These are phyloP conservation scores for Lachnellula arida DNA, from an alignment of 2,329 filamentous ascomycete genomes.

Conservation along the genomic window DNA sequence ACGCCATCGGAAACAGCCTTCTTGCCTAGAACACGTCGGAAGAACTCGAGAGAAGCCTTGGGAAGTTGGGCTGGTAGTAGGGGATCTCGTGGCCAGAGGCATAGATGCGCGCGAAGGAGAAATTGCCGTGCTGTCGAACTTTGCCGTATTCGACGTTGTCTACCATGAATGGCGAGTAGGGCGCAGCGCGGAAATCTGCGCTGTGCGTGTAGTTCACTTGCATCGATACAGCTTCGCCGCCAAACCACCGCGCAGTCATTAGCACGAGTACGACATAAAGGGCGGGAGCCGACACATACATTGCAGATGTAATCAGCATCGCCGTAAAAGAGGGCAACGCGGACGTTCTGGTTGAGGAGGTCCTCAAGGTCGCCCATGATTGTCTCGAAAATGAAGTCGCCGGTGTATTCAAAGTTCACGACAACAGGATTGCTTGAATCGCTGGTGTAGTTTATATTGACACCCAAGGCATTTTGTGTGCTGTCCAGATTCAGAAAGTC, in stretches of 20 bases:
- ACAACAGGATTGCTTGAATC: slow-evolving; percentile 38
- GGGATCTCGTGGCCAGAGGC: slow-evolving; percentile 49
- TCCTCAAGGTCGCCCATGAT: slow-evolving; percentile 52
- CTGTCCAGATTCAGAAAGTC: slow-evolving; percentile 19
- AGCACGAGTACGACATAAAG: not conserved
- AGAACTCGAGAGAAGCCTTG: not conserved
- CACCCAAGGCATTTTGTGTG: slow-evolving; percentile 55
- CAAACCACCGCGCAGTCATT: slow-evolving; percentile 32
- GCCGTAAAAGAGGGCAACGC: slow-evolving; percentile 64
- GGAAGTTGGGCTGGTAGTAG: slow-evolving; percentile 3
- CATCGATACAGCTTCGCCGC: slow-evolving; percentile 52
- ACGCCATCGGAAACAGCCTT: not conserved
- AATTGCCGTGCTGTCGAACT: slow-evolving; percentile 69
- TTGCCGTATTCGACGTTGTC: slow-evolving; percentile 60
- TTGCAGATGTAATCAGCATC: slow-evolving; percentile 58
- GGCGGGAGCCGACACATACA: slow-evolving; percentile 3
- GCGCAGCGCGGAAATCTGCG: slow-evolving; percentile 54
- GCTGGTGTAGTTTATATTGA: slow-evolving; percentile 53
- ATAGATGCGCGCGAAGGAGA: slow-evolving; percentile 60
- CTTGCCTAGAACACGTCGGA: not conserved
- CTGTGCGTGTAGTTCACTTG: slow-evolving; percentile 40
- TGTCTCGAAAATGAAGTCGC: slow-evolving; percentile 57
- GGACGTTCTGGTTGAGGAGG: slow-evolving; percentile 57
- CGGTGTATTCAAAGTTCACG: slow-evolving; percentile 40
- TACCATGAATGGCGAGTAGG: slow-evolving; percentile 64